These are phyloP conservation scores for Lepidium sativum DNA, from an alignment of 345 rosid species.

Conservation along the genomic window DNA sequence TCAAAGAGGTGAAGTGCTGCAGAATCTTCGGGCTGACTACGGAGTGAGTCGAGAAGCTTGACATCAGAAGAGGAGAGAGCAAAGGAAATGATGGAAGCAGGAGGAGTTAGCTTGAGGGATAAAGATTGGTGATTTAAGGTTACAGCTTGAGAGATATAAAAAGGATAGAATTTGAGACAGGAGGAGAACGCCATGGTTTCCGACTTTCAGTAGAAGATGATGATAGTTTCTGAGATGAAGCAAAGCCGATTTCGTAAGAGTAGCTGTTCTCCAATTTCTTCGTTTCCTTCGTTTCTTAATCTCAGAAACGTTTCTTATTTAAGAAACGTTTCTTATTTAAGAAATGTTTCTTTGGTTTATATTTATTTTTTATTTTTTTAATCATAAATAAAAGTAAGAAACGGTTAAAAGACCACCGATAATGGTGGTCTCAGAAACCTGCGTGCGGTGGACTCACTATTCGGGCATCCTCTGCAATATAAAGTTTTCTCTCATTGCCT, in stretches of 20 bases:
- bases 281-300: too few species aligned
- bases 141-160: constrained; percentile 21
- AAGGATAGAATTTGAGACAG: constrained; percentile 48
- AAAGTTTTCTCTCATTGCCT: constrained; percentile 52
- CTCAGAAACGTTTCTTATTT: too few species aligned
- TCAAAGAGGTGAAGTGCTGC: constrained; percentile 55
- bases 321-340: too few species aligned
- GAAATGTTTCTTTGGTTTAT: too few species aligned
- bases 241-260: too few species aligned
- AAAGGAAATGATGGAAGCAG: constrained; percentile 23
- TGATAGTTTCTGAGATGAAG: neutral
- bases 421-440: too few species aligned
- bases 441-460: constrained; percentile 62
- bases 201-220: neutral
- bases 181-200: constrained; percentile 46
- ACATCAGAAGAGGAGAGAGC: constrained; percentile 37
- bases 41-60: constrained; percentile 78
- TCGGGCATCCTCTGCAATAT: constrained; percentile 83
- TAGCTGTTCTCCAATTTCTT: too few species aligned
- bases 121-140: constrained; percentile 22
- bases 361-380: too few species aligned
- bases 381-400: too few species aligned
- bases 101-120: constrained; percentile 21
- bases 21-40: constrained; percentile 59
- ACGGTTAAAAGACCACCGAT: too few species aligned